phyloP scores from a whole-genome alignment of 2,329 filamentous ascomycete genomes.

The Aspergillus quadricinctus region DNA sequence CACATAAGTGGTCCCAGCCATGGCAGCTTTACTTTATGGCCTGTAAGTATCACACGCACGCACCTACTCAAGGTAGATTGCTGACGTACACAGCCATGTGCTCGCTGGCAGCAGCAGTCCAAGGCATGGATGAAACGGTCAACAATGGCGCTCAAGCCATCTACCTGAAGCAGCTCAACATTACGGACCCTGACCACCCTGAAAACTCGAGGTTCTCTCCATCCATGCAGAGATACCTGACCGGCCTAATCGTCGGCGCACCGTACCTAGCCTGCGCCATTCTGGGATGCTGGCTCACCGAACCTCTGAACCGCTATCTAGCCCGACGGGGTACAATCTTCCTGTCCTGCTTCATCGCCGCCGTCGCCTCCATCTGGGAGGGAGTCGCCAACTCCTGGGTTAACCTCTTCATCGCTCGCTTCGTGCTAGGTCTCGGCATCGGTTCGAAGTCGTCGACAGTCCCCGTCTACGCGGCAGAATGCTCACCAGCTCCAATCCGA shows the following conservation, averaged over 20 bases:
- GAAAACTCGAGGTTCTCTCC: constrained; percentile 40
- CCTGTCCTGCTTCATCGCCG: constrained; percentile 66
- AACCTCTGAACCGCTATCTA: constrained; percentile 65
- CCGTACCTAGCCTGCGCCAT: constrained; percentile 62
- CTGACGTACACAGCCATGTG: background rate
- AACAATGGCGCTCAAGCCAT: constrained; percentile 66
- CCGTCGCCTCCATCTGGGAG: constrained; percentile 50
- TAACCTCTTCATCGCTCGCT: constrained; percentile 65
- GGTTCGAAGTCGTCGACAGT: constrained; percentile 71
- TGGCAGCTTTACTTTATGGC: constrained; percentile 46
- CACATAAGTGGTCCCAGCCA: constrained; percentile 49
- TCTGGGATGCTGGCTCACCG: constrained; percentile 68
- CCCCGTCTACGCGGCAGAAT: constrained; percentile 73
- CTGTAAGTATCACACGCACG: constrained; percentile 19
- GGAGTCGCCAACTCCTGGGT: constrained; percentile 67
- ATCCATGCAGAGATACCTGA: constrained; percentile 46
- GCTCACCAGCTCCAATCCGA: constrained; percentile 63
- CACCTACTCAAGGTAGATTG: background rate
- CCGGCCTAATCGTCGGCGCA: constrained; percentile 58
- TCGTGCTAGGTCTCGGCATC: constrained; percentile 73
- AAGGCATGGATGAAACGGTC: constrained; percentile 60
- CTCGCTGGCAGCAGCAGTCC: constrained; percentile 31
- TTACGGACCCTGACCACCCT: constrained; percentile 35
- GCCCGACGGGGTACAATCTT: constrained; percentile 75
- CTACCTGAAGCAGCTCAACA: constrained; percentile 59